Evolutionary conservation across 345 rosid genomes (phyloP).

Genomic region (Populus euphratica): DNA sequence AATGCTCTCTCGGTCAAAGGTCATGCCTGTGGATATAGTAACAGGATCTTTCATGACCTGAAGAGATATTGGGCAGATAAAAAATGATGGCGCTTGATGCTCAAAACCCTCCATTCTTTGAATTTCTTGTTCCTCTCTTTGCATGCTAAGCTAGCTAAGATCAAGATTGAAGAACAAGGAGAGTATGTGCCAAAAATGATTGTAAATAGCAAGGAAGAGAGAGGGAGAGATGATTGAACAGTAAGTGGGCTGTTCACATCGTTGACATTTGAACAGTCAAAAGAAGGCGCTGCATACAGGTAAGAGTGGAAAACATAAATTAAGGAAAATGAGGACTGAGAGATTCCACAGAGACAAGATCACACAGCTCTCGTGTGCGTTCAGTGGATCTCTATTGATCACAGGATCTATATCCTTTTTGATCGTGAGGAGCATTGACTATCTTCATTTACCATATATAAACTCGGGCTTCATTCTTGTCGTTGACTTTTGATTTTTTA

Average conservation of each 20-base stretch:
- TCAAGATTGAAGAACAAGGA: neutral
- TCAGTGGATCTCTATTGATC: neutral
- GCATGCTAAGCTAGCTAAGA: neutral
- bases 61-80: slow-evolving; percentile 25
- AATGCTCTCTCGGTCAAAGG: slow-evolving; percentile 48
- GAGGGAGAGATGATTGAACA: neutral
- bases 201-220: too few relatives aligned
- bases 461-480: neutral
- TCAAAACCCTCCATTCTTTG: neutral
- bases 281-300: neutral
- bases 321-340: neutral
- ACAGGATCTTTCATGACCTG: slow-evolving; percentile 48
- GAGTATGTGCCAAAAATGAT: too few relatives aligned
- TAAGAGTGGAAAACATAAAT: too few relatives aligned
- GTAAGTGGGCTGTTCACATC: neutral
- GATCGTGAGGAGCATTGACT: neutral
- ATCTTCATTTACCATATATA: neutral
- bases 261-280: slow-evolving; percentile 24
- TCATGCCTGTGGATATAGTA: slow-evolving; percentile 47
- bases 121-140: neutral
- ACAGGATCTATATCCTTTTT: neutral
- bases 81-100: slow-evolving; percentile 7
- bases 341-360: too few relatives aligned
- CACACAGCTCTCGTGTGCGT: neutral
- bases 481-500: neutral